These are phyloP conservation scores for Echinochloa phyllopogon DNA, from an alignment of 176 grass and related monocot genomes.

Conservation along the genomic window DNA sequence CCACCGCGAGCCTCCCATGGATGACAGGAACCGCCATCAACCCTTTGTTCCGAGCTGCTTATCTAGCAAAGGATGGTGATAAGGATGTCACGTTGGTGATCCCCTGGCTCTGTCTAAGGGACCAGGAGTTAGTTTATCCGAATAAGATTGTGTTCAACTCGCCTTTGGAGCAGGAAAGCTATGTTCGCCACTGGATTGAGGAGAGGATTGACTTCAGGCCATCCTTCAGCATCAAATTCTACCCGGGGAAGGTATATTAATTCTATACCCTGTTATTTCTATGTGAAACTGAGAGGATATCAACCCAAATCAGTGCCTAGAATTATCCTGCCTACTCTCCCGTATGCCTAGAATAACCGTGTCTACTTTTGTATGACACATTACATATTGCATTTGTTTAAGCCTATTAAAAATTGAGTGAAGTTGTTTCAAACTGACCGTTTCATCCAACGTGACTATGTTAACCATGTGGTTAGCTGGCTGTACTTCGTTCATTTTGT, in stretches of 20 bases:
- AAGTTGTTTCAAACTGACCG: neutral
- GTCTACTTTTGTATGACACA: neutral
- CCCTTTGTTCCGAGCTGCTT: conserved; percentile 73
- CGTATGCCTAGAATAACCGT: neutral
- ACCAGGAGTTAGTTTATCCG: conserved; percentile 88
- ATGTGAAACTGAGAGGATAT: neutral
- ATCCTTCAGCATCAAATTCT: conserved; percentile 80
- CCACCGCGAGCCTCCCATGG: conserved; percentile 94
- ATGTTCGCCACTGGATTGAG: conserved; percentile 77
- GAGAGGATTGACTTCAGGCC: conserved; percentile 68
- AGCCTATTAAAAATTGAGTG: neutral
- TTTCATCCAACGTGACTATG: neutral
- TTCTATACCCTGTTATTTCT: neutral
- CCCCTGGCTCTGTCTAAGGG: conserved; percentile 78
- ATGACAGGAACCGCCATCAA: conserved; percentile 94
- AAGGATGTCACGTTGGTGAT: conserved; percentile 83
- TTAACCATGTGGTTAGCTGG: neutral
- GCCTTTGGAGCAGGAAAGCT: conserved; percentile 73
- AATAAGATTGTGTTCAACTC: conserved; percentile 66
- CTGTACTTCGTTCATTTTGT: no score
- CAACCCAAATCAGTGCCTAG: neutral
- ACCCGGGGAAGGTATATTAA: conserved; percentile 75
- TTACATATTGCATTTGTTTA: neutral
- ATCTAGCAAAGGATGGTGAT: conserved; percentile 65
- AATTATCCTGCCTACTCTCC: neutral